A percentile compares a stretch with the other conserved stretches of the same genome.
Conservation (phyloP, 495 filamentous ascomycete genomes). For the Poronia punctata region DNA sequence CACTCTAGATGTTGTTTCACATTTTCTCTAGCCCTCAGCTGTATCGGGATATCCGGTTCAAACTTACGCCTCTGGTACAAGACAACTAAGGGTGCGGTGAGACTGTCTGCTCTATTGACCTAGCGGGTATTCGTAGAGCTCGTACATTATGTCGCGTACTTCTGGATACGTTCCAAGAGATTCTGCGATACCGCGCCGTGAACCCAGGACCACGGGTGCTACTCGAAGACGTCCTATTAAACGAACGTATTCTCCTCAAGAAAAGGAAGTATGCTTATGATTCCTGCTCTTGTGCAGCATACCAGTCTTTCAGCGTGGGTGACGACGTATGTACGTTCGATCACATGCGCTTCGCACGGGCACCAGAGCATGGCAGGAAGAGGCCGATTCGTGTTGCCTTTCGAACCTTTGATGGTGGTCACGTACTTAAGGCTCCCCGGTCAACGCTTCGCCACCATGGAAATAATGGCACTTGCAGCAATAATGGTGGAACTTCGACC, state of each 20-base stretch:
- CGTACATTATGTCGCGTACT: slow-evolving; percentile 26
- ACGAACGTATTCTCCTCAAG: slow-evolving; percentile 26
- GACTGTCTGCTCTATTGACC: slow-evolving; percentile 10
- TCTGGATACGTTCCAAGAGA: slow-evolving; percentile 22
- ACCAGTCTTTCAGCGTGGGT: slow-evolving; percentile 20
- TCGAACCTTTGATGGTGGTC: slow-evolving; percentile 26
- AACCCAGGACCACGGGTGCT: slow-evolving; percentile 16
- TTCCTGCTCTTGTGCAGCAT: slow-evolving; percentile 25
- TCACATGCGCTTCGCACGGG: slow-evolving; percentile 25
- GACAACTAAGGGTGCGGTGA: slow-evolving; percentile 1
- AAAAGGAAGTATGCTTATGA: slow-evolving; percentile 24
- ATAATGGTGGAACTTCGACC: no score
- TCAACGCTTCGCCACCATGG: slow-evolving; percentile 27
- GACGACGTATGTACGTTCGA: slow-evolving; percentile 20
- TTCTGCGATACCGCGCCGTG: slow-evolving; percentile 17
- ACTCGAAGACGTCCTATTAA: slow-evolving; percentile 22
- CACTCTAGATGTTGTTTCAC: slow-evolving; percentile 18
- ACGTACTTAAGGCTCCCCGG: slow-evolving; percentile 30
- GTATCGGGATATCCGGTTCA: slow-evolving; percentile 13
- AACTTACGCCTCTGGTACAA: slow-evolving; percentile 16
- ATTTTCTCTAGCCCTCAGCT: slow-evolving; percentile 18
- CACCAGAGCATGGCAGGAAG: slow-evolving; percentile 3
- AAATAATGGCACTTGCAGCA: slow-evolving; percentile 28
- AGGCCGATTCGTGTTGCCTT: slow-evolving; percentile 25
- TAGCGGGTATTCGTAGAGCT: slow-evolving; percentile 9